A percentile compares a stretch with the other conserved stretches of the same genome.
Evolutionary conservation across 2,329 filamentous ascomycete species (phyloP).

Genomic region (Monosporascus sp.): DNA sequence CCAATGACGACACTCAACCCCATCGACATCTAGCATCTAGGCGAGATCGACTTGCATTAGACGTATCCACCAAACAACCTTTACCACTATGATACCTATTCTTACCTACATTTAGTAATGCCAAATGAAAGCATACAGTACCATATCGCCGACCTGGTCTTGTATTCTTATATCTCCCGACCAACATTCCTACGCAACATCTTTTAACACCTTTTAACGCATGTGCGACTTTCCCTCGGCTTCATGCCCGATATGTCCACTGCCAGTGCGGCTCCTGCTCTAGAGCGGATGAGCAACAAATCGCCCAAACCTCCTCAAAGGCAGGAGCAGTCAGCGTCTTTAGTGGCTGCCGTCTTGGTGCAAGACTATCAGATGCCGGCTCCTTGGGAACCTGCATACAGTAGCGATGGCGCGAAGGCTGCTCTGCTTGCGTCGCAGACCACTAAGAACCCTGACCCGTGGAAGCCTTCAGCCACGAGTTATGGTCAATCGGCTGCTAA

Average conservation of each 20-base stretch:
- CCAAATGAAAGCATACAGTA: no score
- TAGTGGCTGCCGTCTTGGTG: slow-evolving; percentile 25
- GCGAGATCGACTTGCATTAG: neutral
- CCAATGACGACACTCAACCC: neutral
- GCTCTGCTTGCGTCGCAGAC: slow-evolving; percentile 61
- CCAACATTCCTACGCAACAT: neutral
- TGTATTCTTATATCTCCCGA: no score
- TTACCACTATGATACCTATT: no score
- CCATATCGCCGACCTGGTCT: no score
- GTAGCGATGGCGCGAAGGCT: slow-evolving; percentile 65
- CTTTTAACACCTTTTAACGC: neutral
- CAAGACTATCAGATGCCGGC: slow-evolving; percentile 30
- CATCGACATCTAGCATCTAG: neutral
- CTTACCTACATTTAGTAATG: no score
- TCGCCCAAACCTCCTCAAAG: slow-evolving; percentile 63
- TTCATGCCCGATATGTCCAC: slow-evolving; percentile 50
- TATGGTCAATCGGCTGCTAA: slow-evolving; percentile 64
- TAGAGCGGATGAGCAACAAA: slow-evolving; percentile 68
- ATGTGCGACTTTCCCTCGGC: neutral
- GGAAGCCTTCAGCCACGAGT: slow-evolving; percentile 38
- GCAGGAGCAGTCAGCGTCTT: slow-evolving; percentile 54
- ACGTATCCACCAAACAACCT: no score
- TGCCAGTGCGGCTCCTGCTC: slow-evolving; percentile 66
- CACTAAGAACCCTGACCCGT: slow-evolving; percentile 44
- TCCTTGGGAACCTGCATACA: slow-evolving; percentile 57